Evolutionary conservation across 1,284 basidiomycete genomes (phyloP).

Genomic region (Ceratobasidium sp.): DNA sequence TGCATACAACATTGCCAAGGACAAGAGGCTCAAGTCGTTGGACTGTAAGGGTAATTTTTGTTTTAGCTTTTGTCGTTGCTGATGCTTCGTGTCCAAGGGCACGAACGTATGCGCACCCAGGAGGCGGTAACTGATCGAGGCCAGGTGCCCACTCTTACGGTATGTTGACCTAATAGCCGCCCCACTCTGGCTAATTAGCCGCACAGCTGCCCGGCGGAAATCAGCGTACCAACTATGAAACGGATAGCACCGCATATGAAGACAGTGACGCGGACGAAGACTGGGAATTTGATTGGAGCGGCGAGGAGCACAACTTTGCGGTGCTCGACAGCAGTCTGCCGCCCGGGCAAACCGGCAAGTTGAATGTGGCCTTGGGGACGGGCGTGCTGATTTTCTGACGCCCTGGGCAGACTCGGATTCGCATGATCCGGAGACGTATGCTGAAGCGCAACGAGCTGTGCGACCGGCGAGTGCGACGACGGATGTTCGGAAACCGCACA

Average conservation of each 20-base stretch:
- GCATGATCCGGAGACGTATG: conserved; percentile 69
- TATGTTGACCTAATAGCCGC: conserved; percentile 1
- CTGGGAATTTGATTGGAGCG: conserved; percentile 65
- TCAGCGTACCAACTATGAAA: conserved; percentile 32
- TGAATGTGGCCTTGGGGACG: neutral
- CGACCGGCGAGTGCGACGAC: conserved; percentile 69
- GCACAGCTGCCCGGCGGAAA: conserved; percentile 18
- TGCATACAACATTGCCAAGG: conserved; percentile 92
- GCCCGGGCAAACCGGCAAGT: conserved; percentile 57
- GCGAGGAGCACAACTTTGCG: conserved; percentile 68
- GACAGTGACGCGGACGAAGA: conserved; percentile 68
- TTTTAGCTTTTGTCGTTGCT: neutral
- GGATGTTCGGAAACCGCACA: conserved; percentile 34
- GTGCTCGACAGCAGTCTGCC: conserved; percentile 89
- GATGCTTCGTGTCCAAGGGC: neutral
- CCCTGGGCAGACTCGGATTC: conserved; percentile 5
- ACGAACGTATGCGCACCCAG: conserved; percentile 34
- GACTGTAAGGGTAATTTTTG: conserved; percentile 59
- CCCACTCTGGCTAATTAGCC: neutral
- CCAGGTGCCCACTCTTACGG: conserved; percentile 11
- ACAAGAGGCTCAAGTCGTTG: conserved; percentile 86
- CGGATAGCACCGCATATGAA: conserved; percentile 52
- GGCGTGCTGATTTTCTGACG: neutral
- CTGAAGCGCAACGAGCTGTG: conserved; percentile 57
- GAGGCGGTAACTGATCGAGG: conserved; percentile 23